These are phyloP conservation scores for Cucurbita argyrosperma DNA, from an alignment of 306 rosid genomes.

Conservation along the genomic window DNA sequence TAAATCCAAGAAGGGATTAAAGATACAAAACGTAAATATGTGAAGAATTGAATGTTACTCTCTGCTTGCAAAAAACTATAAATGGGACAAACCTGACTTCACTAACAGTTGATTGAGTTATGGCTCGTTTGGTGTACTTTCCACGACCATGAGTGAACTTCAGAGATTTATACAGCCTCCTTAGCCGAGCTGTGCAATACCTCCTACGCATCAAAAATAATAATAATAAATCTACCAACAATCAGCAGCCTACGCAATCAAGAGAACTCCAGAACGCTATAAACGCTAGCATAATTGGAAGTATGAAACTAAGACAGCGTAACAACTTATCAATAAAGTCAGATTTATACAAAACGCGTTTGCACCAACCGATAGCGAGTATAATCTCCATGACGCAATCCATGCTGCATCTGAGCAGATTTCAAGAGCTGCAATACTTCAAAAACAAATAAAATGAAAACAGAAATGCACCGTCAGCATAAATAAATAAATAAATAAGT, in stretches of 20 bases:
- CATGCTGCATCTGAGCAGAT: conserved; percentile 96
- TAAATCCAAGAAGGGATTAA: background rate
- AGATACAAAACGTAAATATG: background rate
- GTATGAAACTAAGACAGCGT: background rate
- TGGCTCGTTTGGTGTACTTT: conserved; percentile 44
- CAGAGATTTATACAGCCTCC: conserved; percentile 84
- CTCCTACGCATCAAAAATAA: conserved; percentile 32
- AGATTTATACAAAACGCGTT: background rate
- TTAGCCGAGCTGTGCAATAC: conserved; percentile 87
- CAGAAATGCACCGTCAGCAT: background rate
- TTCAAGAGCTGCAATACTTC: conserved; percentile 83
- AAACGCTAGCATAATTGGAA: background rate
- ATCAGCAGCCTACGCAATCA: background rate
- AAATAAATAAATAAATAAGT: background rate
- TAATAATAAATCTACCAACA: background rate
- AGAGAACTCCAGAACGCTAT: background rate
- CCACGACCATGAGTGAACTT: conserved; percentile 99
- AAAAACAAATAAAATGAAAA: background rate
- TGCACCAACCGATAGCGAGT: conserved; percentile 68
- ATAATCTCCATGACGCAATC: conserved; percentile 84
- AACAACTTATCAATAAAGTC: background rate
- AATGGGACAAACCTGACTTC: conserved; percentile 61
- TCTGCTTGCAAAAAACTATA: background rate
- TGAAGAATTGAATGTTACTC: background rate
- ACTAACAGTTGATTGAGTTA: conserved; percentile 64